Base-by-base conservation (phyloP, 306 rosid species). In the Medicago ruthenica region DNA sequence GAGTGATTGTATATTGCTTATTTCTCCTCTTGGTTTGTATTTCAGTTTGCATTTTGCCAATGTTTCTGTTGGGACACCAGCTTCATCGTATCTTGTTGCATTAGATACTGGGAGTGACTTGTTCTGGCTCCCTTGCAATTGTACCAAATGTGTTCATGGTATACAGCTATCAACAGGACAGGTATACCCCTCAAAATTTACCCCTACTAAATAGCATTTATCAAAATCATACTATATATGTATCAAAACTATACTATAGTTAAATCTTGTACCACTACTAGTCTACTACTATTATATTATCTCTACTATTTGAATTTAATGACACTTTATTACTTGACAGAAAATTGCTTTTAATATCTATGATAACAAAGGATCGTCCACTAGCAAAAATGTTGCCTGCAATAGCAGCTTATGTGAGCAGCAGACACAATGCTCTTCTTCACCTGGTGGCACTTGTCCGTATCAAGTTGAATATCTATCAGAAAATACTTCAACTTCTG, bases 21-120 rank as follows among this genome's bases (percentile, higher is more conserved):
- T 27, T 27, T 34, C 37, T 34, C 7, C 37, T 34, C 37, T 34
- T 34, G 37, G 8, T 39, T 77, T 69, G 72, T 2, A 50, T 85
- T 87, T 73, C 98, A 96, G 99, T 85, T 87, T 96, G 87, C 91
- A 90, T 67, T 96, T 92, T 76, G 98, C 96, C 50, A 89, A 92
- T 82, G 81, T 96, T 44, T 88, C 97, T 17, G 88, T 96, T 47
- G 99, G 99, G 80, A 90, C 98, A 10, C 99, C 99, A 12, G 75
- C 76, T 10, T 64, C 84, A 67, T 87, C 86, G 5, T 96, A 86
- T 75, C 39, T 92, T 50, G 99, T 96, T 88, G 99, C 98, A 53
- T 86, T 96, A 77, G 99, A 96, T 79, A 96, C 99, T 0, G 99
- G 99, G 2, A 96, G 99, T 70, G 92, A 96, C 84, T 82, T 90